Conservation (phyloP, 192 early-diverging fungal species). For the Rhizoclosmatium globosum region DNA sequence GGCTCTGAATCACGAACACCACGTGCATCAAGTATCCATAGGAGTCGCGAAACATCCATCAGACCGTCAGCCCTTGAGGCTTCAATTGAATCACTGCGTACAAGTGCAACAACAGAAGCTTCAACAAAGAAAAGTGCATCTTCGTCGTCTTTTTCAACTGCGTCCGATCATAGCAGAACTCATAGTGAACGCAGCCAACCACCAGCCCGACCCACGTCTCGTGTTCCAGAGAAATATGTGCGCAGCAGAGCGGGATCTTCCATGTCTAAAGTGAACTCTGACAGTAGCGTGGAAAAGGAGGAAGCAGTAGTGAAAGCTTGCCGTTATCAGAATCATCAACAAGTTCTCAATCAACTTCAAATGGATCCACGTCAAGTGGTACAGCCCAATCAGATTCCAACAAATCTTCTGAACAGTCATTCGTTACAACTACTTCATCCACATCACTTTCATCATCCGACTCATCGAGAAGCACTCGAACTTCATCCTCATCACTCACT, state of each 20-base stretch:
- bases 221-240: slow-evolving; percentile 2
- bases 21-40: background rate
- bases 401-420: background rate
- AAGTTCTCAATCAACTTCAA: background rate
- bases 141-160: background rate
- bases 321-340: background rate
- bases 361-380: background rate
- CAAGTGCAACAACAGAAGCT: background rate
- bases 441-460: background rate
- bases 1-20: background rate
- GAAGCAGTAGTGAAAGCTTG: background rate
- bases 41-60: background rate
- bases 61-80: background rate
- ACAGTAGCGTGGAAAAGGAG: background rate
- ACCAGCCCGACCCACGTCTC: background rate
- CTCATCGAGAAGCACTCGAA: background rate
- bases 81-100: background rate
- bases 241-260: background rate
- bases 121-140: no score
- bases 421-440: background rate
- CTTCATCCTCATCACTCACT: background rate
- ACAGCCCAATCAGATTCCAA: background rate
- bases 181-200: background rate
- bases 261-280: background rate
- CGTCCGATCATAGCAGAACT: background rate